Evolutionary conservation across 768 basidiomycete species (phyloP).

Genomic region (Candolleomyces aberdarensis): DNA sequence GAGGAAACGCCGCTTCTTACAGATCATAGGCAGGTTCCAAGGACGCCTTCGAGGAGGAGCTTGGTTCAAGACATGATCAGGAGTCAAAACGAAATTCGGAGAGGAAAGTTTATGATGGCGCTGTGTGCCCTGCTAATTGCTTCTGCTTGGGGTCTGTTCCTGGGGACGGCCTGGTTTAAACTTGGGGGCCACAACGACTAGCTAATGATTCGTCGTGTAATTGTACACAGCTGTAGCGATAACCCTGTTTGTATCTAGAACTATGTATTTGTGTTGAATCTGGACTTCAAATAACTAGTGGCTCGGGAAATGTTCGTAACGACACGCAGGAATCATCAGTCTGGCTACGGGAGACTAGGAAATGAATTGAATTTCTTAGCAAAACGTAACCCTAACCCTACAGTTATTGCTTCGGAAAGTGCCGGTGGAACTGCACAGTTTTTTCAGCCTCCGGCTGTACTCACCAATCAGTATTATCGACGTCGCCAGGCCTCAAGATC

Average conservation of each 20-base stretch:
- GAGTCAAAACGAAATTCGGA: slow-evolving; percentile 29
- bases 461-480: slow-evolving; percentile 16
- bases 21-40: not conserved
- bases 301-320: too few species aligned
- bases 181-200: slow-evolving; percentile 29
- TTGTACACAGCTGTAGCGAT: not conserved
- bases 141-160: slow-evolving; percentile 61
- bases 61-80: slow-evolving; percentile 7
- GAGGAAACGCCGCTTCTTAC: not conserved
- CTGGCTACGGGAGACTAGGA: too few species aligned
- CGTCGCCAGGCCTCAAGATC: slow-evolving; percentile 32
- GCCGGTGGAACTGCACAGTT: slow-evolving; percentile 39
- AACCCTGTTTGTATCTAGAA: not conserved
- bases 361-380: too few species aligned
- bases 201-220: not conserved
- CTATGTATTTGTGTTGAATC: too few species aligned
- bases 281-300: too few species aligned
- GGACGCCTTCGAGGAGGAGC: not conserved
- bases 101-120: slow-evolving; percentile 50
- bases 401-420: slow-evolving; percentile 19
- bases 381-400: not conserved
- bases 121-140: slow-evolving; percentile 41
- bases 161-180: slow-evolving; percentile 57
- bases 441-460: slow-evolving; percentile 25
- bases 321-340: too few species aligned